Evolutionary conservation across 768 basidiomycete species (phyloP).

Genomic region (Solioccasus polychromus): DNA sequence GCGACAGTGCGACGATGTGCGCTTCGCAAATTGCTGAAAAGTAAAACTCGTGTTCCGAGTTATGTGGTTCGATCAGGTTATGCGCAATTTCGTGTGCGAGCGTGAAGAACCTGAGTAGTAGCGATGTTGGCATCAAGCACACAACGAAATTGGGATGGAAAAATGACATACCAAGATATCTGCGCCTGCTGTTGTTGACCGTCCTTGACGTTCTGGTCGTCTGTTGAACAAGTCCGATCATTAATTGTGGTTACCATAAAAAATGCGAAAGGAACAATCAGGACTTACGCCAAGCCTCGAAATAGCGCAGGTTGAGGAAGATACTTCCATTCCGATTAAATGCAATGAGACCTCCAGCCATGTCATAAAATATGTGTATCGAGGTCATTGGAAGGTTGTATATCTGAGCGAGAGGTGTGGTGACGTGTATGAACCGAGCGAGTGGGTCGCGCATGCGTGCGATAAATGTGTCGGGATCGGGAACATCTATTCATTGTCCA

Average conservation of each 20-base stretch:
- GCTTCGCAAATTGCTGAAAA: conserved; percentile 88
- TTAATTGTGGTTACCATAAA: neutral
- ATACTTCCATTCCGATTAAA: conserved; percentile 90
- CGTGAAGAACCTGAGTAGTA: conserved; percentile 66
- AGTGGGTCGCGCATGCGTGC: conserved; percentile 52
- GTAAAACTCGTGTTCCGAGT: conserved; percentile 92
- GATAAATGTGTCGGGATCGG: conserved; percentile 49
- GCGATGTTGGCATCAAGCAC: neutral
- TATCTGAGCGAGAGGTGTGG: conserved; percentile 61
- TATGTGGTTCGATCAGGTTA: conserved; percentile 83
- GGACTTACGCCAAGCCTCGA: conserved; percentile 81
- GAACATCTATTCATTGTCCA: conserved; percentile 47
- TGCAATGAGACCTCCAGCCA: conserved; percentile 77
- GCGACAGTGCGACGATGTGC: conserved; percentile 43
- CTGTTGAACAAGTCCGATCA: conserved; percentile 34
- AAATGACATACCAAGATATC: conserved; percentile 65
- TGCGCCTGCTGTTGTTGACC: conserved; percentile 61
- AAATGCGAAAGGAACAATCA: neutral
- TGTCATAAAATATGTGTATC: conserved; percentile 86
- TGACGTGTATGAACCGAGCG: conserved; percentile 69
- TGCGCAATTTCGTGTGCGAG: conserved; percentile 94
- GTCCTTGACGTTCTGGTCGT: conserved; percentile 61
- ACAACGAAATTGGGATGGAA: neutral
- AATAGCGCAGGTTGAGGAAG: conserved; percentile 86
- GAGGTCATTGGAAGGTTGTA: conserved; percentile 73